Base-by-base conservation (phyloP, 2,329 filamentous ascomycete species). In the Leptographium wingfieldii region DNA sequence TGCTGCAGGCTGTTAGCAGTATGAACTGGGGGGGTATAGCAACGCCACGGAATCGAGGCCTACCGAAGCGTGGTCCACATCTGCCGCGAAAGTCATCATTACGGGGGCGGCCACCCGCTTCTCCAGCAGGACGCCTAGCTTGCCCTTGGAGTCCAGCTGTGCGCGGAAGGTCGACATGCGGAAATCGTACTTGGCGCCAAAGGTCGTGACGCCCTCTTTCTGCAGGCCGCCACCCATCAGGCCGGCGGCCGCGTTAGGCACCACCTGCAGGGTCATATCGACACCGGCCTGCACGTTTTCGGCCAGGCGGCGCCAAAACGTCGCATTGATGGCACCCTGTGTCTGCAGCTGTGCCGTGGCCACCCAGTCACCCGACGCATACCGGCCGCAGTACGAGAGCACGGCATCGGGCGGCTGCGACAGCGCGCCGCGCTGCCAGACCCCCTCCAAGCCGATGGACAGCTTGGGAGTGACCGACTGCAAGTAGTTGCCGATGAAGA, bases 101-200 rank as follows among this genome's bases (percentile, higher is more conserved):
- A 99, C 91, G 33, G 92, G 88, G 65, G 91, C 90, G 35, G 91
- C 91, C 69, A 99, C 89, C 70, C 91, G 87, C 85, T 96, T 97
- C 81, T 99, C 94, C 67, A 97, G 77, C 69, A 96, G 77, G 71
- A 90, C 94, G 74, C 88, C 90, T 63, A 99, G 81, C 79, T 95
- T 96, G 73, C 94, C 94, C 72, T 90, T 86, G 69, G 91, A 95
- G 76, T 99, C 94, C 68, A 97, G 82, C 77, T 99, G 94, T 53
- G 92, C 94, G 66, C 92, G 86, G 85, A 96, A 96, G 57, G 90
- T 94, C 59, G 90, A 94, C 77, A 91, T 89, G 70, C 90, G 84
- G 84, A 99, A 99, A 73, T 96, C 92, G 76, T 99, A 99, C 77
- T 99, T 99, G 72, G 91, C 90, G 69, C 92, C 94, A 68, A 97